Conservation (phyloP, 768 basidiomycete species). For the Phlebiopsis flavidoalba region DNA sequence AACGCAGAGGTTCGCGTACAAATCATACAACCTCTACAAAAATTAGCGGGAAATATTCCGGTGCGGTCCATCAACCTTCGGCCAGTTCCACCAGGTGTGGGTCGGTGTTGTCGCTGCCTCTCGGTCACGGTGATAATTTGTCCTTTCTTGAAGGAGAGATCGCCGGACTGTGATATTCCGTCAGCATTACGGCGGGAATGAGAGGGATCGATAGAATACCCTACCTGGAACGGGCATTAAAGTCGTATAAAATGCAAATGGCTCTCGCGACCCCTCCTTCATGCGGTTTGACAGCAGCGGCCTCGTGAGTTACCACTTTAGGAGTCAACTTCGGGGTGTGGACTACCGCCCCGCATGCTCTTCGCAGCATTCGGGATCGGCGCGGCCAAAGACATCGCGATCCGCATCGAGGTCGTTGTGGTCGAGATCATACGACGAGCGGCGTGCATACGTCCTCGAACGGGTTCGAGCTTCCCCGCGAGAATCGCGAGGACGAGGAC, state of each 20-base stretch:
- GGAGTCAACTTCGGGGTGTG: conserved; percentile 34
- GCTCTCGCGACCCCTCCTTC: conserved; percentile 70
- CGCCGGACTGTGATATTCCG: conserved; percentile 46
- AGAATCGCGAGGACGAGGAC: conserved; percentile 12
- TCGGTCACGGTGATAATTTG: conserved; percentile 66
- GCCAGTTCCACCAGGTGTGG: conserved; percentile 89
- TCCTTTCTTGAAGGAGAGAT: conserved; percentile 72
- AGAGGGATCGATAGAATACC: conserved; percentile 8
- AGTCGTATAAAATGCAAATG: conserved; percentile 71
- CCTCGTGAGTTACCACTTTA: conserved; percentile 43
- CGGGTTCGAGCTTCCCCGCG: conserved; percentile 14
- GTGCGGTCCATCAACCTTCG: conserved; percentile 48
- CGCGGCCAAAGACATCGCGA: conserved; percentile 3
- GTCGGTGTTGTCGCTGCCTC: conserved; percentile 67
- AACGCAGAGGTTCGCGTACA: no score
- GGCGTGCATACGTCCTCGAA: conserved; percentile 16
- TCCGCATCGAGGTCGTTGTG: conserved; percentile 7
- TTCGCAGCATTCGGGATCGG: conserved; percentile 1
- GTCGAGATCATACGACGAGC: conserved; percentile 11
- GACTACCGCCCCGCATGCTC: conserved; percentile 7
- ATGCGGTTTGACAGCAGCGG: conserved; percentile 44
- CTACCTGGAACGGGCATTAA: conserved; percentile 70
- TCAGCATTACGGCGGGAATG: conserved; percentile 2
- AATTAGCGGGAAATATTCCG: conserved; percentile 82
- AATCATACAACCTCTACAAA: conserved; percentile 59